A percentile compares a stretch with the other conserved stretches of the same genome.
phyloP scores from a whole-genome alignment of 2,329 filamentous ascomycete species.

The Pseudogymnoascus sp. region DNA sequence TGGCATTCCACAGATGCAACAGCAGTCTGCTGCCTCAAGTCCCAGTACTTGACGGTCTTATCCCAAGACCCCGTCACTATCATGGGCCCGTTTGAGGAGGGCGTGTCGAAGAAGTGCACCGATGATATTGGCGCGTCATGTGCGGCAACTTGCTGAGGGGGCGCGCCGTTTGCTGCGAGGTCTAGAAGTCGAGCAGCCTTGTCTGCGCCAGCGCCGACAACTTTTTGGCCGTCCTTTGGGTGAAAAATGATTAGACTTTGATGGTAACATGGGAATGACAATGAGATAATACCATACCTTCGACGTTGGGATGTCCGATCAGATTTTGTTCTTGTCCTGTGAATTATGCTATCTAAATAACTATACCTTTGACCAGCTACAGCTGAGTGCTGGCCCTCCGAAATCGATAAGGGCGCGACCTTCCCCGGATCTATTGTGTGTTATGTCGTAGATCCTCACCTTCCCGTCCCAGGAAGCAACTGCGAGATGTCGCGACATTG shows the following conservation, averaged over 20 bases:
- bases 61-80: constrained; percentile 91
- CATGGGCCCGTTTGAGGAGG: constrained; percentile 60
- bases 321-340: constrained; percentile 2
- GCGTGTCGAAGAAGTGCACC: constrained; percentile 68
- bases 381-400: constrained; percentile 74
- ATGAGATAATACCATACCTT: background rate
- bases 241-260: background rate
- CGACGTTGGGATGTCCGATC: constrained; percentile 3
- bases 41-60: constrained; percentile 87
- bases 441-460: constrained; percentile 92
- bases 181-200: constrained; percentile 87
- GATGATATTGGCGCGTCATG: constrained; percentile 78
- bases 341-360: background rate
- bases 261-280: constrained; percentile 12
- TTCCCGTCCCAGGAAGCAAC: constrained; percentile 97
- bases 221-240: constrained; percentile 75
- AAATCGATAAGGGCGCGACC: constrained; percentile 83
- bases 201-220: constrained; percentile 82
- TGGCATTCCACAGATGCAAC: constrained; percentile 61
- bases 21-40: constrained; percentile 58
- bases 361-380: constrained; percentile 80
- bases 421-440: constrained; percentile 63
- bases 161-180: constrained; percentile 57
- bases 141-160: constrained; percentile 63
- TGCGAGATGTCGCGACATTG: constrained; percentile 71